These are phyloP conservation scores for Magnusiomyces tetraspermus DNA, from an alignment of 1,139 yeast genomes.

Conservation along the genomic window DNA sequence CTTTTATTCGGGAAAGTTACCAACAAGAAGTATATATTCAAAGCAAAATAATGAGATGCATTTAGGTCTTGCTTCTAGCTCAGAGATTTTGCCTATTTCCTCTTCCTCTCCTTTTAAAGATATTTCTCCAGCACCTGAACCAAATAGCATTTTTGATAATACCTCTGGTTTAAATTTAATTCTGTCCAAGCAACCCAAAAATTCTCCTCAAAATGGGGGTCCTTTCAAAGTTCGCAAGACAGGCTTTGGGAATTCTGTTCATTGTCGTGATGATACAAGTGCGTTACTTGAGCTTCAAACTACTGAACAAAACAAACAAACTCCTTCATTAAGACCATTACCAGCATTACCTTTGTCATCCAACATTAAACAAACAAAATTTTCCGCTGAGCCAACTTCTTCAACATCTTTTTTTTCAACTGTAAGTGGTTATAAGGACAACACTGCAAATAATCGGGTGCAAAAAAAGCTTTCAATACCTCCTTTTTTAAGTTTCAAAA, in stretches of 20 bases:
- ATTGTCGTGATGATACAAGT: too few relatives aligned
- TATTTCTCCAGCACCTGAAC: not conserved
- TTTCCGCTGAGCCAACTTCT: slow-evolving; percentile 13
- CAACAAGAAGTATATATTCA: too few relatives aligned
- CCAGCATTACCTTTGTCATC: not conserved
- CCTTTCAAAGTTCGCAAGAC: slow-evolving; percentile 4
- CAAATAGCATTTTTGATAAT: slow-evolving; percentile 11
- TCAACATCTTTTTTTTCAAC: slow-evolving; percentile 13
- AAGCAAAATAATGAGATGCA: too few relatives aligned
- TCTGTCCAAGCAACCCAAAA: not conserved
- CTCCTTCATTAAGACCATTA: not conserved
- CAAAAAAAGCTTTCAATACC: not conserved
- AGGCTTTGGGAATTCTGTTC: not conserved
- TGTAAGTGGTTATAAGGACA: not conserved
- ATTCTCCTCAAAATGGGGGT: not conserved
- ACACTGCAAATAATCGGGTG: not conserved
- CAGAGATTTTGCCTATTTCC: slow-evolving; percentile 1
- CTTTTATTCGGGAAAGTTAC: too few relatives aligned
- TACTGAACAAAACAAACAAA: too few relatives aligned
- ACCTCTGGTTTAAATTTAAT: too few relatives aligned
- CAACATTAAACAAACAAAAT: not conserved
- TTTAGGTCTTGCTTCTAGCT: not conserved
- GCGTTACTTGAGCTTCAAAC: too few relatives aligned
- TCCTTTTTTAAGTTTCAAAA: not conserved
- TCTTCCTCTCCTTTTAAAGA: not conserved